Evolutionary conservation across 2,329 filamentous ascomycete genomes (phyloP), one percentile per base, ranked within the genome.

Genomic region (Neonectria hederae): DNA sequence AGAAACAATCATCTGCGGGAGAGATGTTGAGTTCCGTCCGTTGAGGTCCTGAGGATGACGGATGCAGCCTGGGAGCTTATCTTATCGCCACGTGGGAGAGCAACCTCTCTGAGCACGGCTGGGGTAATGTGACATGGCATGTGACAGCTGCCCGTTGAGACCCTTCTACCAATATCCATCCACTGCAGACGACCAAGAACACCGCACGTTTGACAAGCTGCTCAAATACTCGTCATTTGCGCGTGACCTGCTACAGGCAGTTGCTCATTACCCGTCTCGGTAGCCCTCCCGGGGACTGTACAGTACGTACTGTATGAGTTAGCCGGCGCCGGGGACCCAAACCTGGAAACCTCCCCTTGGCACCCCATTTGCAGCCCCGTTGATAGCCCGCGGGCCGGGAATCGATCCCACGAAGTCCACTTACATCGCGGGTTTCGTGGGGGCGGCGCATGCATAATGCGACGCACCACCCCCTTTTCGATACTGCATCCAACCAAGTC

Each of bases 31-130:
- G 59, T 49, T 62, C 35, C 51, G 56, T n/a, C 57, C 53, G 52
- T 49, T 57, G 62, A 69, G 54, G 62, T 61, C 60, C 42, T 56
- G 62, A 62, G 62, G 69, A 71, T 72, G 71, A 72, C 65, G 69
- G 68, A 67, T 60, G 65, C 59, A 59, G 68, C 56, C 59, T 63
- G 49, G 43, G 52, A 45, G 35, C 69, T 74, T 76, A 76, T 76
- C 74, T 76, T 75, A 76, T 76, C 74, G 67, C 61, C 74, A 76
- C 72, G 74, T 75, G 74, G 67, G 30, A 40, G 14, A 26, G 49
- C 32, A 35, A 24, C 13, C 21, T 42, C 21, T 21, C n/a, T 59
- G 19, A 19, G n/a, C 19, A 22, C n/a, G 8, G 30, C 43, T 35
- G 55, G 30, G 30, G 43, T 55, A 54, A 60, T 63, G 59, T 73